Evolutionary conservation across 2,329 filamentous ascomycete species (phyloP), one percentile per base, ranked within the genome.

Genomic region (Penicillium sp.): DNA sequence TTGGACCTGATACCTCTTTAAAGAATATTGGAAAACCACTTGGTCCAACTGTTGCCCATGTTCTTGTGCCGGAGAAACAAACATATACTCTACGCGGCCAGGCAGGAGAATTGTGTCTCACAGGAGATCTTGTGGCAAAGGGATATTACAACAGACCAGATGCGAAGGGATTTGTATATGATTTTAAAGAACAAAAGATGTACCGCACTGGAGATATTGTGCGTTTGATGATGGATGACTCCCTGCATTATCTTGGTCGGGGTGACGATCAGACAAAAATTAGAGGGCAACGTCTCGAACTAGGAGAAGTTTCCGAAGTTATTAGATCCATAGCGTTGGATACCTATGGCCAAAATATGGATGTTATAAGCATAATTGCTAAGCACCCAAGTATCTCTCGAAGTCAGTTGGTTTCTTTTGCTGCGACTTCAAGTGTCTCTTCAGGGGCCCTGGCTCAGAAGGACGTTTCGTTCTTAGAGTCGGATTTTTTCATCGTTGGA

Each of bases 241-340:
- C 67, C 54, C 57, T 62, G 16, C 40, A 54, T 50, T 57, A 67
- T 47, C 51, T 74, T 38, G 70, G 70, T 16, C 65, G 66, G 26
- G 71, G 71, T 55, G 68, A 71, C 49, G 68, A 66, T 1, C 73
- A 75, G 55, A 70, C 75, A 50, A 76, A 76, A 54, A 33, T 76
- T 7, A 67, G 71, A 8, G 74, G 74, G 12, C 73, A 76, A 49
- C 72, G 74, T 47, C 65, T 76, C 8, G 74, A 76, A 56, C 66
- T 74, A 7, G 73, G 71, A 1, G 74, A 75, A 57, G 68, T 75
- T 11, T 66, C 64, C 1, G 69, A 71, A 52, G 64, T 68, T 2
- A 57, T 72, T n/a, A 61, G 66, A 42, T 59, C 64, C 0, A n/a
- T n/a, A n/a, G n/a, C n/a, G n/a, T n/a, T n/a, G n/a, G n/a, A n/a